These are phyloP conservation scores for Triglochin maritima DNA, from an alignment of 106 monocot genomes.

Conservation along the genomic window DNA sequence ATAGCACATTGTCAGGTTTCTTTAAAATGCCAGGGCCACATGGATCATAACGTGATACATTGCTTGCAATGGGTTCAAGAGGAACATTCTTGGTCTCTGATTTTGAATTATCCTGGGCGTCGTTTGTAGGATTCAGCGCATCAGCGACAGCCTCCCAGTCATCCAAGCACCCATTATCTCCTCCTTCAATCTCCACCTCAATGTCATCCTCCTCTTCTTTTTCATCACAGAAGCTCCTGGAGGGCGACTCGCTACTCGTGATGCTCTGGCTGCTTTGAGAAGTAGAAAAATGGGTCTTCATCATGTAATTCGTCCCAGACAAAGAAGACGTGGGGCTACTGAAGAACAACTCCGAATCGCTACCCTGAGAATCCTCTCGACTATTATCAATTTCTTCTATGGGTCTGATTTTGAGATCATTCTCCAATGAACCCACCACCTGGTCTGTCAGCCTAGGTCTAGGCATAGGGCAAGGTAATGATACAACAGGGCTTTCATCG, in stretches of 20 bases:
- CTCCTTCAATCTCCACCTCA: constrained; percentile 1
- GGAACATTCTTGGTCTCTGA: background rate
- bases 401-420: background rate
- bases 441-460: background rate
- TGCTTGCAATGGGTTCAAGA: background rate
- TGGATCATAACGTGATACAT: background rate
- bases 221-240: constrained; percentile 2
- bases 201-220: constrained; percentile 6
- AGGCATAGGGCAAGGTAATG: background rate
- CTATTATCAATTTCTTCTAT: background rate
- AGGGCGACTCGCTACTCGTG: background rate
- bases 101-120: background rate
- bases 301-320: background rate
- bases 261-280: background rate
- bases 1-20: constrained; percentile 4
- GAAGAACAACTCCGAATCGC: background rate
- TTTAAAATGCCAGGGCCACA: constrained; percentile 7
- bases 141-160: constrained; percentile 18
- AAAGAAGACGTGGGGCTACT: constrained; percentile 9
- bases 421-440: background rate
- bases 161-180: constrained; percentile 1
- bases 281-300: background rate
- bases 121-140: background rate
- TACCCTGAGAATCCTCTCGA: background rate
- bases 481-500: background rate